Base-by-base conservation (phyloP, 345 rosid species). In the Euphorbia pulcherrima region DNA sequence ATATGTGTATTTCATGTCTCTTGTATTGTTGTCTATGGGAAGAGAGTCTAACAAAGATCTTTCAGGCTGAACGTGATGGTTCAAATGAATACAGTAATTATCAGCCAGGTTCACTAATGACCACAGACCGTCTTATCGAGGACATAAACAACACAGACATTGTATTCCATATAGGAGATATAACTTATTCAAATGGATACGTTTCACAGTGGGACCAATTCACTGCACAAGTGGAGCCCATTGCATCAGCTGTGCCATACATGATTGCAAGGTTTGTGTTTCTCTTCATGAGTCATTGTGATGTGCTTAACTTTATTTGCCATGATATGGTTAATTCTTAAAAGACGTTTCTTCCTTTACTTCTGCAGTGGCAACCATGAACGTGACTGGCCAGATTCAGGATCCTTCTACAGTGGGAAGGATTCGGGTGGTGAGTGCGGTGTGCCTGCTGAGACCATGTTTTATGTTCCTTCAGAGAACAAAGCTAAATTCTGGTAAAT, bases 341-440 rank as follows among this genome's bases (percentile, higher is more conserved):
- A n/a, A 60, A 61, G 14, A 11, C 3, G 7, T 46, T 44, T 58
- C 12, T 28, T 14, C 2, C 6, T 12, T 59, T 52, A n/a, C 28
- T 62, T 27, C 28, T 62, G 26, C 62, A 78, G 82, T 65, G 84
- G 82, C 24, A 81, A 81, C 37, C 84, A 75, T 61, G 82, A 78
- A 52, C 75, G 82, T 0, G 80, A 81, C 61, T 60, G 68, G 66
- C 82, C 84, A 9, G 61, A 63, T 57, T 40, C 84, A 14, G 82
- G 84, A 29, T 81, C 84, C 54, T 81, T 81, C 67, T 87, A 80
- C 51, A 82, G 62, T 16, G 58, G 72, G 24, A 29, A 41, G 46
- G 89, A 87, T 76, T 87, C 89, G 8, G 92, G 92, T 40, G 92
- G 92, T 33, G 87, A 87, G 67, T 87, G 88, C 69, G 88, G 88